Evolutionary conservation across 75 land plant genomes (phyloP).

Genomic region (Cunninghamia lanceolata): DNA sequence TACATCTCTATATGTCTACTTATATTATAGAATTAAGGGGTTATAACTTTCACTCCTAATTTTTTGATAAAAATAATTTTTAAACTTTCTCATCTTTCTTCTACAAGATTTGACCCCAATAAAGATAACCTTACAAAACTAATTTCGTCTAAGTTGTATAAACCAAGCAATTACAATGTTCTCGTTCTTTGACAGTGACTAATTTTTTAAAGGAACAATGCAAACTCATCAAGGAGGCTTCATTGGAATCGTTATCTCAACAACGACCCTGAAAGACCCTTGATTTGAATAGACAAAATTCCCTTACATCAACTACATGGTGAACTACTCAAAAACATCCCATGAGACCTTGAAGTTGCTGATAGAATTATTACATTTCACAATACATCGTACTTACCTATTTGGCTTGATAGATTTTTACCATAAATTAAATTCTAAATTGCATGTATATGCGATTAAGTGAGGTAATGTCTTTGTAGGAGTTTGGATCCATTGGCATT

Average conservation of each 20-base stretch:
- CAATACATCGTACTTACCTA: constrained; percentile 24
- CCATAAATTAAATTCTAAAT: not conserved
- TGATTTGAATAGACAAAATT: too few species aligned
- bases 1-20: too few species aligned
- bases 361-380: constrained; percentile 34
- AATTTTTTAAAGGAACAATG: not conserved
- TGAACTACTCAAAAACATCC: constrained; percentile 25
- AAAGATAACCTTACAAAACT: too few species aligned
- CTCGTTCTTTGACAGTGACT: too few species aligned
- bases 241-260: constrained; percentile 37
- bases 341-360: constrained; percentile 36
- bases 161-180: not conserved
- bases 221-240: constrained; percentile 32
- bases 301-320: constrained; percentile 1
- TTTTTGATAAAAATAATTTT: too few species aligned
- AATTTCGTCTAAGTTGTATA: not conserved
- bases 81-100: too few species aligned
- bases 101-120: too few species aligned
- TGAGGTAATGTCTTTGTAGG: not conserved
- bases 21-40: too few species aligned
- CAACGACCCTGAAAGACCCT: too few species aligned
- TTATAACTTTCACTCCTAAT: too few species aligned
- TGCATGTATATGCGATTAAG: not conserved
- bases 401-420: not conserved
- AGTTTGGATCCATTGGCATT: constrained; percentile 11